Evolutionary conservation across 495 filamentous ascomycete genomes (phyloP).

Genomic region (Hypoxylon lenormandii): DNA sequence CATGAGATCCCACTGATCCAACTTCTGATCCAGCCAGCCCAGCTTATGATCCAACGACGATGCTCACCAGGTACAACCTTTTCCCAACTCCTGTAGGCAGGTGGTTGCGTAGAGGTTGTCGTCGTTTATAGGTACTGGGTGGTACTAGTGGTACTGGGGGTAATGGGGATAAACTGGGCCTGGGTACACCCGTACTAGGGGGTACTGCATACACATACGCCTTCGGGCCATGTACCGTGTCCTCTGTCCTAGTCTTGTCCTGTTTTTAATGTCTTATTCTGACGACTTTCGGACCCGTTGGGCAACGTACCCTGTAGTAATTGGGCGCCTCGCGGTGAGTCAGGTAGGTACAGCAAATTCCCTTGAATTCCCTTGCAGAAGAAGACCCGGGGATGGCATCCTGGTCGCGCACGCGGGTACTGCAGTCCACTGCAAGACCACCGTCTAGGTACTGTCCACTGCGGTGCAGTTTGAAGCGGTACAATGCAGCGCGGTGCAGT

Average conservation of each 20-base stretch:
- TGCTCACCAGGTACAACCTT: constrained; percentile 43
- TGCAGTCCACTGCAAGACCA: constrained; percentile 4
- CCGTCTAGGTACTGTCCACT: constrained; percentile 1
- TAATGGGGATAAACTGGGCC: no score
- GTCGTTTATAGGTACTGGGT: neutral
- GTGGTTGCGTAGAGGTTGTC: constrained; percentile 19
- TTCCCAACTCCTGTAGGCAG: constrained; percentile 17
- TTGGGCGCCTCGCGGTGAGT: constrained; percentile 49
- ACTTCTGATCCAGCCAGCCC: neutral
- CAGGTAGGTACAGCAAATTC: constrained; percentile 45
- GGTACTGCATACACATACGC: constrained; percentile 1
- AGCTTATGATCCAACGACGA: constrained; percentile 18
- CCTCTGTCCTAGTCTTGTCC: neutral
- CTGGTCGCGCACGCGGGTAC: constrained; percentile 43
- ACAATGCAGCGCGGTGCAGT: constrained; percentile 15
- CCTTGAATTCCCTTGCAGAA: constrained; percentile 14
- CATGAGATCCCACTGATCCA: constrained; percentile 39
- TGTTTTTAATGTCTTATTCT: constrained; percentile 6
- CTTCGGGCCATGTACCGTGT: constrained; percentile 39
- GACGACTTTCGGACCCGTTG: constrained; percentile 29
- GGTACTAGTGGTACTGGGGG: no score
- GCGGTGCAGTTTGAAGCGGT: neutral
- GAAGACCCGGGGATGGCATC: constrained; percentile 41
- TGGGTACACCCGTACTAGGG: no score
- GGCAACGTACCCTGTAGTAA: constrained; percentile 43